phyloP scores from a whole-genome alignment of 768 basidiomycete species.

The Lactifluus volemus region DNA sequence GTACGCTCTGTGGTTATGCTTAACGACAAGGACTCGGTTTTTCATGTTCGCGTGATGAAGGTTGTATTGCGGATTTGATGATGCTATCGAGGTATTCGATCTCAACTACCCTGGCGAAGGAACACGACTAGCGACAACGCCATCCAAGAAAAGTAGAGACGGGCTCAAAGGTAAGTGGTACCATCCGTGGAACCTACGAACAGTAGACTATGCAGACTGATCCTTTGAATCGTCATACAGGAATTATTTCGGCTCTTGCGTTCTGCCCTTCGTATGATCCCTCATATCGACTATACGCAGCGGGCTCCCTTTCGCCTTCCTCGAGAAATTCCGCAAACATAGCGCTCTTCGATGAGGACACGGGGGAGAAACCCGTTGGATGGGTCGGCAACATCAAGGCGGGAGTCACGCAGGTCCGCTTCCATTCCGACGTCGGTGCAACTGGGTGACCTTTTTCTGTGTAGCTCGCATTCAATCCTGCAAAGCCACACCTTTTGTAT shows the following conservation, averaged over 20 bases:
- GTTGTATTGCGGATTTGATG: conserved; percentile 81
- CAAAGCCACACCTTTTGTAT: conserved; percentile 61
- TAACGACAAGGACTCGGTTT: neutral
- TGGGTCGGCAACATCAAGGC: conserved; percentile 50
- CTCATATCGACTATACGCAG: conserved; percentile 59
- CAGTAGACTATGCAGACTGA: neutral
- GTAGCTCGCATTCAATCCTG: conserved; percentile 73
- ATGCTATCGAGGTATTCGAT: conserved; percentile 82
- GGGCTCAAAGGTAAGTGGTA: conserved; percentile 71
- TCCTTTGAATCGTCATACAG: conserved; percentile 25
- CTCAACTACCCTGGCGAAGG: conserved; percentile 66
- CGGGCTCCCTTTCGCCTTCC: conserved; percentile 58
- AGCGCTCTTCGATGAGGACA: conserved; percentile 56
- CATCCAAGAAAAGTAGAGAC: conserved; percentile 68
- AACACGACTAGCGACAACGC: conserved; percentile 56
- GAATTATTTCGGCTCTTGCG: conserved; percentile 78
- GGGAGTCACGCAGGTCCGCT: conserved; percentile 46
- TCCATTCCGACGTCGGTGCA: neutral
- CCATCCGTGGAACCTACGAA: neutral
- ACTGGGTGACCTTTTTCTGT: neutral
- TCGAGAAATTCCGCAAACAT: conserved; percentile 43
- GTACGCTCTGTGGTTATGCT: conserved; percentile 32
- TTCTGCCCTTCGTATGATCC: conserved; percentile 55
- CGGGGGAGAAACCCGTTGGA: conserved; percentile 43
- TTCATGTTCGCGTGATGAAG: conserved; percentile 29